These are phyloP conservation scores for Eucalyptus viminalis DNA, from an alignment of 345 rosid genomes.

Conservation along the genomic window DNA sequence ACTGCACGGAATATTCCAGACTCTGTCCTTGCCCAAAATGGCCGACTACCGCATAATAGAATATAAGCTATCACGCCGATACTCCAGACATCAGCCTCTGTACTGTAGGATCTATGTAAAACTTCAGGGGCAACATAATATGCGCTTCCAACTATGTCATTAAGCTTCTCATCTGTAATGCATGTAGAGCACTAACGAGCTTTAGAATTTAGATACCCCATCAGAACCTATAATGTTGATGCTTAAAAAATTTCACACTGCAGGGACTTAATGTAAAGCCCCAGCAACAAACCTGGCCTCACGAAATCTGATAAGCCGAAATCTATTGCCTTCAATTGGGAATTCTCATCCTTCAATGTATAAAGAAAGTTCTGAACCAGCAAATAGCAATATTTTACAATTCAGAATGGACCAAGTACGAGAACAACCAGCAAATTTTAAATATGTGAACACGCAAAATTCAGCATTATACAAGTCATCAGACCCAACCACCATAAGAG, in stretches of 20 bases:
- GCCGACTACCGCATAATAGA: slow-evolving; percentile 93
- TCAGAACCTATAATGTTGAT: not conserved
- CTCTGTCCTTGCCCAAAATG: slow-evolving; percentile 97
- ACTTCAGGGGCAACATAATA: slow-evolving; percentile 99
- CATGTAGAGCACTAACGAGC: not conserved
- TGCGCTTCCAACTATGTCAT: slow-evolving; percentile 96
- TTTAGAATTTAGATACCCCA: not conserved
- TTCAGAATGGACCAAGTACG: not conserved
- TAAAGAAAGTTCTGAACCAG: slow-evolving; percentile 77
- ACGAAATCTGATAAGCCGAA: slow-evolving; percentile 96
- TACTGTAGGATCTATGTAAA: slow-evolving; percentile 78
- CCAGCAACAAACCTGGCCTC: slow-evolving; percentile 63
- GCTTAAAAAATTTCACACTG: not conserved
- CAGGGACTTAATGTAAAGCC: not conserved
- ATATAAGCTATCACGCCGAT: slow-evolving; percentile 93
- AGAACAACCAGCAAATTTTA: not conserved
- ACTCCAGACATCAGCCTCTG: slow-evolving; percentile 99
- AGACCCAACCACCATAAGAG: not conserved
- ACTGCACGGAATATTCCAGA: slow-evolving; percentile 91
- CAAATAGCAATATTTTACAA: slow-evolving; percentile 3
- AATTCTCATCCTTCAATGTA: slow-evolving; percentile 69
- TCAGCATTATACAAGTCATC: not conserved
- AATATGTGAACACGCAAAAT: not conserved
- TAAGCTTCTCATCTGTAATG: slow-evolving; percentile 72
- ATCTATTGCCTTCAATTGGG: slow-evolving; percentile 88